phyloP scores from a whole-genome alignment of 805 yeast species.

The Metschnikowia matae region DNA sequence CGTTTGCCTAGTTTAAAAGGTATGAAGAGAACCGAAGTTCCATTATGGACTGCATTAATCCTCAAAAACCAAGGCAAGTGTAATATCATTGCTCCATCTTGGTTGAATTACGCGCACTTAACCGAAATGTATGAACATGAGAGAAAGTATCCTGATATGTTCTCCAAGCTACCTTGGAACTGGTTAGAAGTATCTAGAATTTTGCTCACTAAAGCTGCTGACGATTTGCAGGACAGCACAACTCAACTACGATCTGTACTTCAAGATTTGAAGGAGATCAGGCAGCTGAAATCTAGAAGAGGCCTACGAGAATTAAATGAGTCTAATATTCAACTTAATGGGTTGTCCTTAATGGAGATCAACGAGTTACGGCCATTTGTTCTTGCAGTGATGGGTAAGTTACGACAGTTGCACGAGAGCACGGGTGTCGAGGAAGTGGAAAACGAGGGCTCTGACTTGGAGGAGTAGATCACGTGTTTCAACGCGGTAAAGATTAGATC shows the following conservation, averaged over 20 bases:
- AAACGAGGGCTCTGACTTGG: constrained; percentile 13
- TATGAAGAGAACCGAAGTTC: constrained; percentile 64
- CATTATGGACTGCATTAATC: constrained; percentile 84
- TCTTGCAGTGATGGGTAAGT: constrained; percentile 71
- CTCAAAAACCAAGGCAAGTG: constrained; percentile 83
- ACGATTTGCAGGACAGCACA: constrained; percentile 72
- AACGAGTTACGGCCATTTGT: constrained; percentile 86
- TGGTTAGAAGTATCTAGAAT: constrained; percentile 84
- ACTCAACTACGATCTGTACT: constrained; percentile 65
- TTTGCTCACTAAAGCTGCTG: constrained; percentile 64
- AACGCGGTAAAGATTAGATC: constrained; percentile 1
- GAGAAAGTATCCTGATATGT: constrained; percentile 49
- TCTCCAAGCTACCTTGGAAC: constrained; percentile 74
- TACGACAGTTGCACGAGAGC: constrained; percentile 52
- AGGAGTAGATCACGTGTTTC: constrained; percentile 13
- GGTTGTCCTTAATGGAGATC: constrained; percentile 77
- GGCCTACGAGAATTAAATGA: constrained; percentile 80
- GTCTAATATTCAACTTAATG: constrained; percentile 76
- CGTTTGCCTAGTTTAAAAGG: constrained; percentile 59
- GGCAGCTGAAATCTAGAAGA: constrained; percentile 74
- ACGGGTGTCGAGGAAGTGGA: constrained; percentile 13
- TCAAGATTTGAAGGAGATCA: constrained; percentile 80
- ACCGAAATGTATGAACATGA: constrained; percentile 65
- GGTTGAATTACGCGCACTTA: constrained; percentile 62
- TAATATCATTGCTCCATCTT: constrained; percentile 77